A percentile compares a stretch with the other conserved stretches of the same genome.
Evolutionary conservation across 179 eudicot genomes (phyloP).

Genomic region (Spergularia azorica): DNA sequence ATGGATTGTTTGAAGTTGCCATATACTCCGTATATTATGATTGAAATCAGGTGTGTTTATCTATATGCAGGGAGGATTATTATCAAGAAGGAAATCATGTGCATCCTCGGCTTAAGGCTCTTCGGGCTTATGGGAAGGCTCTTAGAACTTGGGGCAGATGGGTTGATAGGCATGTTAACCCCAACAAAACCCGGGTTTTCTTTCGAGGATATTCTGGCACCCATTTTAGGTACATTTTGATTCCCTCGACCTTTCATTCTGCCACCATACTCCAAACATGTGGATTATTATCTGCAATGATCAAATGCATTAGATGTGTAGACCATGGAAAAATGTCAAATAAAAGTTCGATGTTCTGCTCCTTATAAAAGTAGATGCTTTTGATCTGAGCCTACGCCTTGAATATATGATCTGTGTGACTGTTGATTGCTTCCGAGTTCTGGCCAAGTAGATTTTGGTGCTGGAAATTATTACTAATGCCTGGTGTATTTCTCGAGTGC

Average conservation of each 20-base stretch:
- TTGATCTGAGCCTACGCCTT: too few relatives aligned
- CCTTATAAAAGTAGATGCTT: too few relatives aligned
- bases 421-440: not conserved
- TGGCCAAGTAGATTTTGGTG: not conserved
- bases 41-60: not conserved
- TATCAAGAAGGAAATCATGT: conserved; percentile 87
- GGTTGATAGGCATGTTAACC: conserved; percentile 67
- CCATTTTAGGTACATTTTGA: conserved; percentile 68
- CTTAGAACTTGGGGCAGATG: conserved; percentile 83
- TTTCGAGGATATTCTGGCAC: conserved; percentile 80
- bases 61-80: conserved; percentile 57
- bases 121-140: conserved; percentile 74
- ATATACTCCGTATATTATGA: not conserved
- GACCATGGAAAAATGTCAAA: not conserved
- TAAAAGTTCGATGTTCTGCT: too few relatives aligned
- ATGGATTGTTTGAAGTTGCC: not conserved
- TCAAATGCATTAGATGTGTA: too few relatives aligned
- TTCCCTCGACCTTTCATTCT: not conserved
- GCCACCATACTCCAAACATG: not conserved
- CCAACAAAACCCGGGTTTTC: conserved; percentile 64
- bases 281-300: too few relatives aligned
- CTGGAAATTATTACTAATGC: not conserved
- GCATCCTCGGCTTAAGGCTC: conserved; percentile 60
- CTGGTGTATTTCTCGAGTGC: too few relatives aligned
- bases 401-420: too few relatives aligned